These are phyloP conservation scores for Tilletia setariae DNA, from an alignment of 1,284 basidiomycete species.

Conservation along the genomic window DNA sequence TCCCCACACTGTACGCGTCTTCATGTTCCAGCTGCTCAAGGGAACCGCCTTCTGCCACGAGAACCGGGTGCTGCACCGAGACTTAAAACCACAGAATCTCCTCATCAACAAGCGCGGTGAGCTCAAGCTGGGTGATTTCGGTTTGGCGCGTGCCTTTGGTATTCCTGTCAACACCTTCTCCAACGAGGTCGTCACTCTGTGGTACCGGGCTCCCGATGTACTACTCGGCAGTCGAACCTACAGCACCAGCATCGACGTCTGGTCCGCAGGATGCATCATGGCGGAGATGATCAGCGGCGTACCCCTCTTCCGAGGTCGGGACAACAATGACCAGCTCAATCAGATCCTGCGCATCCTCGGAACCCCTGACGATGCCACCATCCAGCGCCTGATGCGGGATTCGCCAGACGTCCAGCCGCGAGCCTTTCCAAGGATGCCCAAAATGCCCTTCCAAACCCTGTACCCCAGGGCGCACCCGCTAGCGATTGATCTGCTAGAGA, in stretches of 20 bases:
- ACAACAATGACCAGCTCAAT: constrained; percentile 94
- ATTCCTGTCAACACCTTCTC: constrained; percentile 54
- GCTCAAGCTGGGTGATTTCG: constrained; percentile 78
- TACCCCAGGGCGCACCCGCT: constrained; percentile 87
- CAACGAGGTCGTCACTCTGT: constrained; percentile 73
- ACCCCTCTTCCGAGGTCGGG: constrained; percentile 91
- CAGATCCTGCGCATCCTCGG: constrained; percentile 98
- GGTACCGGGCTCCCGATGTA: constrained; percentile 99
- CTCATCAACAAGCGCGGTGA: constrained; percentile 98
- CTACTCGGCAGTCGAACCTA: constrained; percentile 95
- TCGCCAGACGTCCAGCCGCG: constrained; percentile 88
- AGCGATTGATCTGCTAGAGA: constrained; percentile 86
- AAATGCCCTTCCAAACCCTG: constrained; percentile 81
- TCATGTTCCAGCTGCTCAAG: constrained; percentile 95
- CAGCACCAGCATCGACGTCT: constrained; percentile 97
- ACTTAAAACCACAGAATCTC: constrained; percentile 95
- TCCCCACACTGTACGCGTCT: constrained; percentile 86
- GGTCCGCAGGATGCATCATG: constrained; percentile 99
- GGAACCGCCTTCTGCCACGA: constrained; percentile 99
- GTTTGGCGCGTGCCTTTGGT: constrained; percentile 78
- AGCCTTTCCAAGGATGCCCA: constrained; percentile 83
- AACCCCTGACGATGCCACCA: constrained; percentile 83
- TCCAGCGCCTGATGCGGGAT: constrained; percentile 85
- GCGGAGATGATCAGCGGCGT: constrained; percentile 87
- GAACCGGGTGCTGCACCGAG: constrained; percentile 93